Evolutionary conservation across 352 stramenopile genomes (phyloP).

Genomic region (Globisporangium echinulatum): DNA sequence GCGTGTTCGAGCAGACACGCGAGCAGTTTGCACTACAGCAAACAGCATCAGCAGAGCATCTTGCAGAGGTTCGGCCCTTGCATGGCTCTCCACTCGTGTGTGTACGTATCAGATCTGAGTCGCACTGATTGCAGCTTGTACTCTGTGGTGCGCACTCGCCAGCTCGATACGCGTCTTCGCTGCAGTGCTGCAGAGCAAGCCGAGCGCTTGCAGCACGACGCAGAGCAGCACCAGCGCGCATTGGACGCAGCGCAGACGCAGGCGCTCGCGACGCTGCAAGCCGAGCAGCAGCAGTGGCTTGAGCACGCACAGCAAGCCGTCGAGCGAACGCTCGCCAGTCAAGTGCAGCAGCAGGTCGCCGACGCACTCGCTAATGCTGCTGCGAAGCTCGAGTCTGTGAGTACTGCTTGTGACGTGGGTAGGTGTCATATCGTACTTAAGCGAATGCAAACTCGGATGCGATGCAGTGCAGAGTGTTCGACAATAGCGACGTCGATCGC

Average conservation of each 20-base stretch:
- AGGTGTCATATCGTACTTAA: too few relatives aligned
- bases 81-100: too few relatives aligned
- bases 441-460: neutral
- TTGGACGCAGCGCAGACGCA: neutral
- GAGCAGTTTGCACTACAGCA: neutral
- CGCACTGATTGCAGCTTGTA: too few relatives aligned
- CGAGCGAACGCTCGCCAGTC: neutral
- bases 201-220: neutral
- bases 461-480: constrained; percentile 1
- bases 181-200: neutral
- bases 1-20: neutral
- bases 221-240: neutral
- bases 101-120: too few relatives aligned
- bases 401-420: constrained; percentile 1
- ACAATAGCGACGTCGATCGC: constrained; percentile 3
- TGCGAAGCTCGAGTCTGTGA: neutral
- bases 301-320: neutral
- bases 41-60: neutral
- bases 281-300: neutral
- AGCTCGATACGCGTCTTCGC: neutral
- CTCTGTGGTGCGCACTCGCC: too few relatives aligned
- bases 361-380: neutral
- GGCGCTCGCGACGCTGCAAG: neutral
- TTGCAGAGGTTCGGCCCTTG: neutral
- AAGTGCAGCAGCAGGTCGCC: neutral